A percentile compares a stretch with the other conserved stretches of the same genome.
Conservation (phyloP, 2,329 filamentous ascomycete species). For the Myriosclerotinia scirpicola region DNA sequence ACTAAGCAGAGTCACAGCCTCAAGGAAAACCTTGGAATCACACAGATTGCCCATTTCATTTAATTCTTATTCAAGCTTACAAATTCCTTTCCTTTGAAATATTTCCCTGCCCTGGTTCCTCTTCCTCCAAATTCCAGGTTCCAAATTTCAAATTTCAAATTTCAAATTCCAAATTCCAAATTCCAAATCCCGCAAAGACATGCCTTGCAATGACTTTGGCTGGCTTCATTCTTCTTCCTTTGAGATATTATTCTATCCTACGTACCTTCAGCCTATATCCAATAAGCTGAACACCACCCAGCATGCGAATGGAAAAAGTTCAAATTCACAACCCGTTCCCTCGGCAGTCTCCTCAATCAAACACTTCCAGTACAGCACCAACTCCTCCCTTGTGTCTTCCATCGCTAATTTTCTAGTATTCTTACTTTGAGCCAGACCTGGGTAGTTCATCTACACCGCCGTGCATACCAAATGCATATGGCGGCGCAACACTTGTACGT, state of each 20-base stretch:
- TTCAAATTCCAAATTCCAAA: too few relatives aligned
- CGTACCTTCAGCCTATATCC: neutral
- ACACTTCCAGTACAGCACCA: neutral
- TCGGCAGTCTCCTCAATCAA: too few relatives aligned
- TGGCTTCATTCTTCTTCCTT: neutral
- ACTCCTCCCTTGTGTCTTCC: neutral
- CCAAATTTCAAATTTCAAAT: too few relatives aligned
- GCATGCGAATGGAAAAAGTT: neutral
- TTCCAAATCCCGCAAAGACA: neutral
- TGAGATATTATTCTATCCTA: neutral
- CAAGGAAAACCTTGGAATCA: neutral
- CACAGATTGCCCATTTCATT: neutral
- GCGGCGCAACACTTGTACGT: neutral
- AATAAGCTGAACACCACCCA: neutral
- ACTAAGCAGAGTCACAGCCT: neutral
- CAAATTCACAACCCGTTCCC: too few relatives aligned
- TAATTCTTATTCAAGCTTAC: neutral
- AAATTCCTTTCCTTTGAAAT: neutral
- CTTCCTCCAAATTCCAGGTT: too few relatives aligned
- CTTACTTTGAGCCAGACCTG: neutral
- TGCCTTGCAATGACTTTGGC: neutral
- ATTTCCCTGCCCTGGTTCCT: neutral
- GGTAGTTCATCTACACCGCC: too few relatives aligned
- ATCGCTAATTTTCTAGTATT: neutral
- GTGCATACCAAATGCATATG: neutral